Evolutionary conservation across 805 yeast species (phyloP).

Genomic region (Ogataea zsoltii): DNA sequence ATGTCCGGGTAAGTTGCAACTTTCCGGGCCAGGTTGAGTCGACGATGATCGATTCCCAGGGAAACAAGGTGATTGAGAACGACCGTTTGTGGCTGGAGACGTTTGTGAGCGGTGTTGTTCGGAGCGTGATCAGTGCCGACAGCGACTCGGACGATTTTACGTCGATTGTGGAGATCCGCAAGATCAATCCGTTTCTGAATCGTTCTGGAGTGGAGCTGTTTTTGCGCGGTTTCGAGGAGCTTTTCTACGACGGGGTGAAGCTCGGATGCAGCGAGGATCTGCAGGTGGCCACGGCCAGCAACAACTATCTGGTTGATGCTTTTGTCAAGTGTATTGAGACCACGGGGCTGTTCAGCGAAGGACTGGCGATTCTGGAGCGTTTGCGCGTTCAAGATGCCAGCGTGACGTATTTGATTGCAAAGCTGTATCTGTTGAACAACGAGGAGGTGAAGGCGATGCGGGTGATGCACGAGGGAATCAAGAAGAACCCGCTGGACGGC

Average conservation of each 20-base stretch:
- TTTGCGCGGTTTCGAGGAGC: constrained; percentile 61
- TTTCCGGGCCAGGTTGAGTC: constrained; percentile 75
- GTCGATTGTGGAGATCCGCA: constrained; percentile 79
- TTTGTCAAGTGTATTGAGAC: constrained; percentile 62
- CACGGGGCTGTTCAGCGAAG: constrained; percentile 65
- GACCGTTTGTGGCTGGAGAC: constrained; percentile 61
- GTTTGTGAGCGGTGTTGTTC: constrained; percentile 67
- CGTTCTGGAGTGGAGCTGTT: constrained; percentile 52
- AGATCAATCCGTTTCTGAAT: constrained; percentile 69
- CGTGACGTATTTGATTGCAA: constrained; percentile 59
- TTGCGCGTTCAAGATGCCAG: constrained; percentile 53
- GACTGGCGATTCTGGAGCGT: constrained; percentile 56
- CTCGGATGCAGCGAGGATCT: constrained; percentile 66
- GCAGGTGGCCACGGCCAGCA: constrained; percentile 63
- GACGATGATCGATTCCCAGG: constrained; percentile 48
- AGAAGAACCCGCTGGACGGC: constrained; percentile 52
- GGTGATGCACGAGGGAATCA: constrained; percentile 51
- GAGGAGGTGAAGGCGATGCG: constrained; percentile 62
- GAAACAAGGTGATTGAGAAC: constrained; percentile 53
- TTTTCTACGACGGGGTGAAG: constrained; percentile 65
- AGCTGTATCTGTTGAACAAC: constrained; percentile 51
- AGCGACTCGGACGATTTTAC: constrained; percentile 71
- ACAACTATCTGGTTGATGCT: constrained; percentile 75
- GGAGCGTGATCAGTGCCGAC: constrained; percentile 67
- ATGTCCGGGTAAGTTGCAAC: constrained; percentile 69